Evolutionary conservation across 2,329 filamentous ascomycete species (phyloP).

Genomic region (Penicillium sp.): DNA sequence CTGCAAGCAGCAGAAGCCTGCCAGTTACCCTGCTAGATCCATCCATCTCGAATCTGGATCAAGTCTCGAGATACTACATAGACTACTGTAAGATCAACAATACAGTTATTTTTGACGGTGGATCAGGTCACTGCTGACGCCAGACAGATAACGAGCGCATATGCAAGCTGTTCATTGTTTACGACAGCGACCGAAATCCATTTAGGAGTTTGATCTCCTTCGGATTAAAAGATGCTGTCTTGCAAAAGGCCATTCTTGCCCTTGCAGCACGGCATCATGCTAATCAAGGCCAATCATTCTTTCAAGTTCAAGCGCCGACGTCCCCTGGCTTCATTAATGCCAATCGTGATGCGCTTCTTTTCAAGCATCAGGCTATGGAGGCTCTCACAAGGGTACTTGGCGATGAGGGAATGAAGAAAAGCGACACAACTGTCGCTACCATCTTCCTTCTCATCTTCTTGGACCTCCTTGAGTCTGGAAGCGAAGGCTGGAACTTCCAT

Average conservation of each 20-base stretch:
- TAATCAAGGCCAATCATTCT: slow-evolving; percentile 28
- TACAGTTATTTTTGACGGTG: too few relatives aligned
- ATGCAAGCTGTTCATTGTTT: slow-evolving; percentile 36
- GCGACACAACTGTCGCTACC: slow-evolving; percentile 33
- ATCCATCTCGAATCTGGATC: slow-evolving; percentile 15
- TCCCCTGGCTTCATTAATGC: slow-evolving; percentile 16
- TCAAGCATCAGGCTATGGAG: slow-evolving; percentile 36
- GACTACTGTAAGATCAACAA: not conserved
- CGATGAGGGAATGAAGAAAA: slow-evolving; percentile 7
- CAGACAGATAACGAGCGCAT: slow-evolving; percentile 34
- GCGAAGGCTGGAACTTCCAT: slow-evolving; percentile 35
- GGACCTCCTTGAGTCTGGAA: slow-evolving; percentile 34
- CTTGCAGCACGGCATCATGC: slow-evolving; percentile 36
- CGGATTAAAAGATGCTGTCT: slow-evolving; percentile 26
- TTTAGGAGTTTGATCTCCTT: slow-evolving; percentile 33
- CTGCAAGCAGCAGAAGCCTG: not conserved
- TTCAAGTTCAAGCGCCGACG: slow-evolving; percentile 9
- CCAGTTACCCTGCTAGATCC: slow-evolving; percentile 3
- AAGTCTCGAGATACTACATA: slow-evolving; percentile 9
- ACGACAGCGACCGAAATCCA: slow-evolving; percentile 36
- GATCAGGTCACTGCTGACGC: not conserved
- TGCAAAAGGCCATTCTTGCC: slow-evolving; percentile 34
- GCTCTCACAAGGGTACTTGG: slow-evolving; percentile 25
- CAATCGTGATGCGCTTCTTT: slow-evolving; percentile 31
- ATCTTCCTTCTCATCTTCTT: slow-evolving; percentile 35